phyloP scores from a whole-genome alignment of 2,329 filamentous ascomycete species.

The Atkinsonella hypoxylon region DNA sequence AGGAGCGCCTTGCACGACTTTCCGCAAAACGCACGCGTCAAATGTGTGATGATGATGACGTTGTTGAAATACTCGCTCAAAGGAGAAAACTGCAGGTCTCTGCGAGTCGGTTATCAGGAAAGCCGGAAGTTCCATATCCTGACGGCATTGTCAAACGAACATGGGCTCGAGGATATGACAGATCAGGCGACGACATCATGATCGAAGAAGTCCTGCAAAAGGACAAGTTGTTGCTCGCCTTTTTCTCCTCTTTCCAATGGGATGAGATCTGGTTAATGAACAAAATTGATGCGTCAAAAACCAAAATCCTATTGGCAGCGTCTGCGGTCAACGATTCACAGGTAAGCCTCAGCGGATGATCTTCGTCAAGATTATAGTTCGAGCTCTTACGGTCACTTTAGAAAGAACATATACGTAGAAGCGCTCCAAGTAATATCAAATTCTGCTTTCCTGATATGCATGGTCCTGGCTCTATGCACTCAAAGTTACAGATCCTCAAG shows the following conservation, averaged over 20 bases:
- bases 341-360: conserved; percentile 24
- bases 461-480: conserved; percentile 72
- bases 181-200: conserved; percentile 62
- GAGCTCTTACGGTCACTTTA: conserved; percentile 12
- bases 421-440: conserved; percentile 42
- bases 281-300: conserved; percentile 51
- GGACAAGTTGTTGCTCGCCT: conserved; percentile 57
- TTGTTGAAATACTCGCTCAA: conserved; percentile 17
- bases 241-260: conserved; percentile 82
- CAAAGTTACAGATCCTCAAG: conserved; percentile 85
- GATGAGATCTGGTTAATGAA: conserved; percentile 67
- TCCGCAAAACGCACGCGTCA: conserved; percentile 37
- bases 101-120: conserved; percentile 7
- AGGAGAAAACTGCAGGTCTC: conserved; percentile 12
- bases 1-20: conserved; percentile 62
- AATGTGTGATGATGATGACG: conserved; percentile 16
- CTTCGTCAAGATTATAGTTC: background rate
- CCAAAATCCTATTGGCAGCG: conserved; percentile 50
- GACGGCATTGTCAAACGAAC: conserved; percentile 70
- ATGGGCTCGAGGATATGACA: conserved; percentile 52
- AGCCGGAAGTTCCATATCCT: conserved; percentile 27
- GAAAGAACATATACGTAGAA: conserved; percentile 36
- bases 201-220: conserved; percentile 79
- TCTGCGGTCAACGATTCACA: conserved; percentile 40
- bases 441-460: conserved; percentile 78